Percentiles rank a stretch among this genome's conserved stretches.
These are phyloP conservation scores for Russula lepida DNA, from an alignment of 768 basidiomycete species.

Conservation along the genomic window DNA sequence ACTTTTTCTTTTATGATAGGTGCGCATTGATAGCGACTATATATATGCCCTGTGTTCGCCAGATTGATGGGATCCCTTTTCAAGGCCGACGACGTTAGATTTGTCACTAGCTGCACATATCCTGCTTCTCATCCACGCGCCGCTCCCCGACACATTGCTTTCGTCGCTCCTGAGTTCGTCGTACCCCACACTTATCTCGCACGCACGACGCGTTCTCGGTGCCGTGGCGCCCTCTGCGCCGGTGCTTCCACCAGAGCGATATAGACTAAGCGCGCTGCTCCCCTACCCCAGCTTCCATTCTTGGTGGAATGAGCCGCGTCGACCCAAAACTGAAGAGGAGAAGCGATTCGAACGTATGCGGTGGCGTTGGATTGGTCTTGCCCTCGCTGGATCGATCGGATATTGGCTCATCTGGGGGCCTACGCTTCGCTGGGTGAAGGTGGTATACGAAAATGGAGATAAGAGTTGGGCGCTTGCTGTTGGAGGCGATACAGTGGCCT, in stretches of 20 bases:
- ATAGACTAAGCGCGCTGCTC: constrained; percentile 28
- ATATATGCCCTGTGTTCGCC: not conserved
- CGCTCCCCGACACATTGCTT: constrained; percentile 54
- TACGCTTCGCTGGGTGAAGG: not conserved
- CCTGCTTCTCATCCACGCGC: constrained; percentile 47
- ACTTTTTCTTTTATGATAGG: constrained; percentile 47
- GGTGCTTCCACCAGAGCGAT: constrained; percentile 27
- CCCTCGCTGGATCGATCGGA: constrained; percentile 33
- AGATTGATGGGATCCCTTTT: not conserved
- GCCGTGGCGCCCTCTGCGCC: constrained; percentile 25
- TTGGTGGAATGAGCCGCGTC: constrained; percentile 25
- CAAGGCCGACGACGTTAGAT: constrained; percentile 57
- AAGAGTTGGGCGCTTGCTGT: constrained; percentile 4
- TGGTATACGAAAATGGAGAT: constrained; percentile 5
- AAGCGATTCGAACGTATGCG: constrained; percentile 39
- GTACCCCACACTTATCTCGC: constrained; percentile 49
- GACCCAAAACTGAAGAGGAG: constrained; percentile 35
- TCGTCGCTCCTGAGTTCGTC: constrained; percentile 44
- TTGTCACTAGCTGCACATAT: constrained; percentile 60
- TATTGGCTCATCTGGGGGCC: constrained; percentile 25
- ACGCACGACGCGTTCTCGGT: constrained; percentile 45
- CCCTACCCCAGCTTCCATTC: constrained; percentile 21
- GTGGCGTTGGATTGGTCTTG: constrained; percentile 46
- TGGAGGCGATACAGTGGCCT: not conserved
- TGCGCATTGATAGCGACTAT: constrained; percentile 22